Percentiles rank a stretch among this genome's conserved stretches.
Evolutionary conservation across 768 basidiomycete genomes (phyloP).

Genomic region (Termitomyces sp.): DNA sequence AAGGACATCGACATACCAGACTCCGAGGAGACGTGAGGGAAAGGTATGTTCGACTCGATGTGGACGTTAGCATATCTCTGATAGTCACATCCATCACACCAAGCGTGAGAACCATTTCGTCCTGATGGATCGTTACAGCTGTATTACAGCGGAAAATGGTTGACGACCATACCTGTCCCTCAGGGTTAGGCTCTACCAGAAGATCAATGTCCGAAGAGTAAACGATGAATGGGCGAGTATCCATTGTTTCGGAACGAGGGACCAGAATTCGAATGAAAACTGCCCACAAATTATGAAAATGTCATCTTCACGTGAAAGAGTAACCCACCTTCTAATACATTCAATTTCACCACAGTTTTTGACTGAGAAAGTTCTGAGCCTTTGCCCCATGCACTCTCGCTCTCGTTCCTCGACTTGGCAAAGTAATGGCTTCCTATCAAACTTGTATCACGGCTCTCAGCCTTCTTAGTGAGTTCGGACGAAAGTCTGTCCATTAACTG

Average conservation of each 20-base stretch:
- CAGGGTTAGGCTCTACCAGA: slow-evolving; percentile 62
- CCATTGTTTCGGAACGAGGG: slow-evolving; percentile 33
- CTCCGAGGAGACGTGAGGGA: slow-evolving; percentile 52
- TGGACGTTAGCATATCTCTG: slow-evolving; percentile 38
- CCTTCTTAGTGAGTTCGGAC: slow-evolving; percentile 22
- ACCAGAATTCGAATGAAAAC: slow-evolving; percentile 43
- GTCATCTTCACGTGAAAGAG: slow-evolving; percentile 9
- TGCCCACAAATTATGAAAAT: slow-evolving; percentile 4
- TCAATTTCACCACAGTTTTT: slow-evolving; percentile 48
- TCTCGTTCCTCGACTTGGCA: slow-evolving; percentile 46
- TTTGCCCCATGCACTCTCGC: slow-evolving; percentile 31
- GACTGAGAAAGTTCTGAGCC: slow-evolving; percentile 21
- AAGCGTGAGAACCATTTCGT: slow-evolving; percentile 66
- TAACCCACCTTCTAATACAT: slow-evolving; percentile 38
- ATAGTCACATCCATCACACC: slow-evolving; percentile 60
- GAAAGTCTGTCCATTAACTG: slow-evolving; percentile 58
- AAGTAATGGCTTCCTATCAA: slow-evolving; percentile 83
- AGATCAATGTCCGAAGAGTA: slow-evolving; percentile 59
- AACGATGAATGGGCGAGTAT: slow-evolving; percentile 49
- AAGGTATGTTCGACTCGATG: slow-evolving; percentile 39
- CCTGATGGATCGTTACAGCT: slow-evolving; percentile 34
- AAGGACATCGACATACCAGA: slow-evolving; percentile 40
- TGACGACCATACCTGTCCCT: slow-evolving; percentile 54
- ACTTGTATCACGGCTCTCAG: slow-evolving; percentile 51
- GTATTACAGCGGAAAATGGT: not conserved